phyloP scores from a whole-genome alignment of 2,329 filamentous ascomycete genomes.

The Pseudopithomyces maydicus region DNA sequence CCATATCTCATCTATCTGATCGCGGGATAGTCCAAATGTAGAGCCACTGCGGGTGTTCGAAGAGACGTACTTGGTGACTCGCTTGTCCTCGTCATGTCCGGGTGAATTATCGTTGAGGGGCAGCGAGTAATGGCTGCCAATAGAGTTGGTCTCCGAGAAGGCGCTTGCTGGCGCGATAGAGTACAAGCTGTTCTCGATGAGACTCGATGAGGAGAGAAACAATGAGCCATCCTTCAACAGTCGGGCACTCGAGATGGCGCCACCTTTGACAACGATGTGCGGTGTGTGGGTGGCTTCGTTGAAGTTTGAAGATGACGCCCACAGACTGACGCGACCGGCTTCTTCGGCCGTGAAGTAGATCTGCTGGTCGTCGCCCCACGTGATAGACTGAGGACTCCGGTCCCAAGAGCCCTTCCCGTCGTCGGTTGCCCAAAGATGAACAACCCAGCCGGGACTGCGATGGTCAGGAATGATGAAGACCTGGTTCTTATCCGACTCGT shows the following conservation, averaged over 20 bases:
- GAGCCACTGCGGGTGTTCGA: slow-evolving; percentile 70
- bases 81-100: slow-evolving; percentile 28
- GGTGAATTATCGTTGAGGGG: slow-evolving; percentile 26
- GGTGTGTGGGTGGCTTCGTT: slow-evolving; percentile 15
- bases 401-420: slow-evolving; percentile 68
- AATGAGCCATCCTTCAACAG: slow-evolving; percentile 59
- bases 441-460: slow-evolving; percentile 60
- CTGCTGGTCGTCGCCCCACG: slow-evolving; percentile 59
- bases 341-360: slow-evolving; percentile 79
- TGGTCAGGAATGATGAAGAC: slow-evolving; percentile 69
- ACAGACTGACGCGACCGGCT: slow-evolving; percentile 66
- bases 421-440: slow-evolving; percentile 66
- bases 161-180: slow-evolving; percentile 55
- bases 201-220: slow-evolving; percentile 69
- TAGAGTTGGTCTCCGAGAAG: slow-evolving; percentile 11
- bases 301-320: slow-evolving; percentile 37
- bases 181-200: slow-evolving; percentile 75
- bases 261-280: slow-evolving; percentile 38
- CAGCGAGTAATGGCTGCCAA: slow-evolving; percentile 22
- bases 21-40: slow-evolving; percentile 67
- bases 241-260: slow-evolving; percentile 51
- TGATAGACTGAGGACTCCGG: slow-evolving; percentile 56
- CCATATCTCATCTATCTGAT: slow-evolving; percentile 72
- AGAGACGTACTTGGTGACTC: slow-evolving; percentile 53
- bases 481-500: slow-evolving; percentile 80